Conservation (phyloP, 2,329 filamentous ascomycete species). For the Diplodia scrobiculata region DNA sequence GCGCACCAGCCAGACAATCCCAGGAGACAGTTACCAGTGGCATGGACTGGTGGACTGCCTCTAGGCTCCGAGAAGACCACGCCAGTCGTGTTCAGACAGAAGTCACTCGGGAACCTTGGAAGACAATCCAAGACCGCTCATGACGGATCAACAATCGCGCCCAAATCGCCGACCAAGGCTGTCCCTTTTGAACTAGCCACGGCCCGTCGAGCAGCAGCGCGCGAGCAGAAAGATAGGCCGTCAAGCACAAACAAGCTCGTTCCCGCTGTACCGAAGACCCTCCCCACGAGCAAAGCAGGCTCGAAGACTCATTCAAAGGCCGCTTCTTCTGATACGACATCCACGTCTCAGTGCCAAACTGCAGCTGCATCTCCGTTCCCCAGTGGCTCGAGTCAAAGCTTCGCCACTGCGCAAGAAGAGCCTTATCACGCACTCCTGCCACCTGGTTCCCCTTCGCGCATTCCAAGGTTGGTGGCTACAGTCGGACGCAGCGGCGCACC, state of each 20-base stretch:
- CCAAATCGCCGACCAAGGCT: slow-evolving; percentile 22
- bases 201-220: slow-evolving; percentile 24
- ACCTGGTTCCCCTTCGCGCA: slow-evolving; percentile 17
- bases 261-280: slow-evolving; percentile 4
- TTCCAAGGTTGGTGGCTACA: not conserved
- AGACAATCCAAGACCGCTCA: not conserved
- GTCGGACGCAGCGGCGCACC: not conserved
- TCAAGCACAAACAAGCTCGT: not conserved
- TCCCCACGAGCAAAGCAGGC: not conserved
- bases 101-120: not conserved
- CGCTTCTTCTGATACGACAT: not conserved
- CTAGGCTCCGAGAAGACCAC: not conserved
- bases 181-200: slow-evolving; percentile 17
- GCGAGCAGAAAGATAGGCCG: slow-evolving; percentile 17
- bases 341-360: not conserved
- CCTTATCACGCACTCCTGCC: not conserved
- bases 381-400: slow-evolving; percentile 10
- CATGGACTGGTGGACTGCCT: not conserved
- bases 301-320: slow-evolving; percentile 4
- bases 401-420: slow-evolving; percentile 1
- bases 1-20: not conserved
- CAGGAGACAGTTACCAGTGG: slow-evolving; percentile 13
- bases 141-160: not conserved
- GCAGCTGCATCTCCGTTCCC: slow-evolving; percentile 4
- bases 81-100: not conserved